These are phyloP conservation scores for Paecilomyces sp. DNA, from an alignment of 2,329 filamentous ascomycete species.

Conservation along the genomic window DNA sequence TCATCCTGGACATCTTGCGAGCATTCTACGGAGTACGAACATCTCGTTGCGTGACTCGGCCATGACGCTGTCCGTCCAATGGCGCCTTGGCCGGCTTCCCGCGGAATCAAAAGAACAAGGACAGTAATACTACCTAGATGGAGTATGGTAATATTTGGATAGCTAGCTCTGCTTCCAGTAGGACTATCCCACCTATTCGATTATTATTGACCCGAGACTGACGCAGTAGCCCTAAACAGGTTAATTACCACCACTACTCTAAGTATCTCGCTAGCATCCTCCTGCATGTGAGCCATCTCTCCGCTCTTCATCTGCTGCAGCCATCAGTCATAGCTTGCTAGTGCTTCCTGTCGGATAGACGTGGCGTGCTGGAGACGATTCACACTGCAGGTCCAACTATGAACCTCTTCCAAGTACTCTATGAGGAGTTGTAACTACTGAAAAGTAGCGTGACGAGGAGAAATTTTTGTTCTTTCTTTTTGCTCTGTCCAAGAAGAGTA, in stretches of 20 bases:
- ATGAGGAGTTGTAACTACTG: not conserved
- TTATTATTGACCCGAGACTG: not conserved
- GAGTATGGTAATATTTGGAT: not conserved
- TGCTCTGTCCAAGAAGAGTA: not conserved
- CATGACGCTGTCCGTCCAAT: conserved; percentile 6
- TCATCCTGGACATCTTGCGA: not conserved
- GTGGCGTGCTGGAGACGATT: not conserved
- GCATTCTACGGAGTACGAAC: not conserved
- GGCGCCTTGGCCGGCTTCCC: conserved; percentile 6
- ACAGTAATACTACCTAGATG: not conserved
- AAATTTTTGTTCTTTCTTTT: not conserved
- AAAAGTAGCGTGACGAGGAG: not conserved
- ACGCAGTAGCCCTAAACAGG: not conserved
- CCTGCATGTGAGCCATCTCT: not conserved
- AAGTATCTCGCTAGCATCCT: not conserved
- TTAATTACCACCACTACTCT: not conserved
- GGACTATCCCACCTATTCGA: not conserved
- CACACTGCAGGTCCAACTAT: not conserved
- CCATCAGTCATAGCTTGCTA: not conserved
- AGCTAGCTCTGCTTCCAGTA: not conserved
- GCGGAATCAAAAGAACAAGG: conserved; percentile 1
- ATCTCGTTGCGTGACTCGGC: conserved; percentile 5
- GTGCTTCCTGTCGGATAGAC: not conserved
- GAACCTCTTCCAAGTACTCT: not conserved
- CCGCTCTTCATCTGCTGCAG: not conserved